Conservation (phyloP, 192 early-diverging fungal genomes). For the Diversispora eburnea region DNA sequence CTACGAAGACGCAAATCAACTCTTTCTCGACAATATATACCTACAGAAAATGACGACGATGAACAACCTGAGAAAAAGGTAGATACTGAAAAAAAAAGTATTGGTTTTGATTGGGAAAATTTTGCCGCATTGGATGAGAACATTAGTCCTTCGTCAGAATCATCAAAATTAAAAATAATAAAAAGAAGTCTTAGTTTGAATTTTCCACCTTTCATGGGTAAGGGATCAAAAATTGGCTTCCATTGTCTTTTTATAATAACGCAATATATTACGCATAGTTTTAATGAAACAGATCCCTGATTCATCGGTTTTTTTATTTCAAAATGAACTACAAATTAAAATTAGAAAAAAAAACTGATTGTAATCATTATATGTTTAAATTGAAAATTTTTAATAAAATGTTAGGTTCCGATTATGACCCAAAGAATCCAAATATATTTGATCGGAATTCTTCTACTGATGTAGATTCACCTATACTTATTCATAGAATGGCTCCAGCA, state of each 20-base stretch:
- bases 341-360: not conserved
- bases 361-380: not conserved
- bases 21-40: conserved; percentile 41
- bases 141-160: conserved; percentile 9
- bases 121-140: conserved; percentile 7
- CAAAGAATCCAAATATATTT: conserved; percentile 29
- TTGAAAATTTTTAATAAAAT: not conserved
- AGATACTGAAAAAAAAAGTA: not conserved
- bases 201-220: conserved; percentile 26
- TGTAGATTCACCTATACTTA: conserved; percentile 40
- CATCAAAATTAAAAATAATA: conserved; percentile 20
- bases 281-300: too few species aligned
- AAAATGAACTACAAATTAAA: too few species aligned
- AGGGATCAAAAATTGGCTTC: not conserved
- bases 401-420: not conserved
- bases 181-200: conserved; percentile 24
- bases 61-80: not conserved
- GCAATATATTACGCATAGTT: too few species aligned
- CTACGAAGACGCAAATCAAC: conserved; percentile 38
- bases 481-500: conserved; percentile 36
- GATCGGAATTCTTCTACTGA: conserved; percentile 43
- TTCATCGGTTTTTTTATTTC: too few species aligned
- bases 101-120: conserved; percentile 16
- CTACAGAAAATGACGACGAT: conserved; percentile 28
- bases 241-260: too few species aligned